These are phyloP conservation scores for Glebionis coronaria DNA, from an alignment of 129 eudicot species.

Conservation along the genomic window DNA sequence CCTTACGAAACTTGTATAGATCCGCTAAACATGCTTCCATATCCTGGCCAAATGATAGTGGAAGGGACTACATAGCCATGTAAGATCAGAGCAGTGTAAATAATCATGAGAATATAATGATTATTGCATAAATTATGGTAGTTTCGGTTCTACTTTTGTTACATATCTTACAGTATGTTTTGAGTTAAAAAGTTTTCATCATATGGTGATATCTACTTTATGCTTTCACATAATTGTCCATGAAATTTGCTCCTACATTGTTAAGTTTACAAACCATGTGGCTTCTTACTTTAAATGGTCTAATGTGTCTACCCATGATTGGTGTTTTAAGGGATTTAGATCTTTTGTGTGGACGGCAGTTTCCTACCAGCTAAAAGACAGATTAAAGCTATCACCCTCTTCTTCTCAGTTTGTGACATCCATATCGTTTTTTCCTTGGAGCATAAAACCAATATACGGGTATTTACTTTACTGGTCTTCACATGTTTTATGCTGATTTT, in stretches of 20 bases:
- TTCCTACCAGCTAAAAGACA: slow-evolving; percentile 86
- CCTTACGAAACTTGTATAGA: too few species aligned
- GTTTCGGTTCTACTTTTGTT: background rate
- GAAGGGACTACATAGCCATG: background rate
- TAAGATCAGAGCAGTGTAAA: background rate
- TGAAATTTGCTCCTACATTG: too few species aligned
- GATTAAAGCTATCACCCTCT: slow-evolving; percentile 71
- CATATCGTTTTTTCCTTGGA: slow-evolving; percentile 87
- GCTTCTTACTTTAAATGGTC: slow-evolving; percentile 12
- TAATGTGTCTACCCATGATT: slow-evolving; percentile 10
- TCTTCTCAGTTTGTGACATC: slow-evolving; percentile 90
- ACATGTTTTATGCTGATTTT: slow-evolving; percentile 11
- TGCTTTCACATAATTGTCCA: too few species aligned
- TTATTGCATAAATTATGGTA: background rate
- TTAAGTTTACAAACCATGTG: background rate
- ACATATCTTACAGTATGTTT: background rate
- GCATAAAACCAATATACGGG: slow-evolving; percentile 97
- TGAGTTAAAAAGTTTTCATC: background rate
- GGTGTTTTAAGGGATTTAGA: slow-evolving; percentile 71
- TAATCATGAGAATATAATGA: background rate
- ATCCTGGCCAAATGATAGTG: background rate
- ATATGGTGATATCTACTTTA: background rate
- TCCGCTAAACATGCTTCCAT: background rate
- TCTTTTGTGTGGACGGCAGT: slow-evolving; percentile 95
- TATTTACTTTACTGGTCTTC: slow-evolving; percentile 34